Conservation (phyloP, 1,139 yeast species). For the Eremothecium gossypii region DNA sequence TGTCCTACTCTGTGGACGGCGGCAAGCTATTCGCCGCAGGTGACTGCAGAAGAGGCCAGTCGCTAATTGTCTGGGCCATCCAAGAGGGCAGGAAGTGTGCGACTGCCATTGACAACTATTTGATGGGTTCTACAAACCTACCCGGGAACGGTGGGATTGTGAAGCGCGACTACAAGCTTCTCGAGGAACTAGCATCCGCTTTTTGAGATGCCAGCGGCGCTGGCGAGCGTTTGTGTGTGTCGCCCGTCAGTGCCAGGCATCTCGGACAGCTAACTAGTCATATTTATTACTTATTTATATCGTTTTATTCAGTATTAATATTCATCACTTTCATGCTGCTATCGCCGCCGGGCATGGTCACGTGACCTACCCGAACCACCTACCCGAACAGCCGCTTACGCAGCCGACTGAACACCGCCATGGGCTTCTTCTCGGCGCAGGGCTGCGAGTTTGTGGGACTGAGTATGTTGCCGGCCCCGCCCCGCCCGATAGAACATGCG, state of each 20-base stretch:
- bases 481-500: constrained; percentile 32
- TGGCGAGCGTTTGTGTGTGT: too few species aligned
- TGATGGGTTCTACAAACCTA: constrained; percentile 71
- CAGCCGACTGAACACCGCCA: not conserved
- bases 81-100: constrained; percentile 99
- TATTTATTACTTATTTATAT: too few species aligned
- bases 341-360: not conserved
- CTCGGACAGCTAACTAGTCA: too few species aligned
- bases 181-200: constrained; percentile 63
- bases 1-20: constrained; percentile 60
- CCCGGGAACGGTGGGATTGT: constrained; percentile 94
- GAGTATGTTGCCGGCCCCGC: constrained; percentile 36
- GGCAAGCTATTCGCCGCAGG: constrained; percentile 88
- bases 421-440: not conserved
- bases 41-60: constrained; percentile 98
- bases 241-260: too few species aligned
- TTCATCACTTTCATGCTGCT: not conserved
- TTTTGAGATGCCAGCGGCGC: constrained; percentile 9
- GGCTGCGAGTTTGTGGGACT: constrained; percentile 21
- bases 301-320: not conserved
- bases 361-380: not conserved
- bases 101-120: constrained; percentile 72
- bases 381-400: not conserved
- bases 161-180: constrained; percentile 64
- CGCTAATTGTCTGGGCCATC: constrained; percentile 97